Percentiles rank a stretch among this genome's conserved stretches.
Evolutionary conservation across 2,329 filamentous ascomycete species (phyloP).

Genomic region (Ilyonectria destructans): DNA sequence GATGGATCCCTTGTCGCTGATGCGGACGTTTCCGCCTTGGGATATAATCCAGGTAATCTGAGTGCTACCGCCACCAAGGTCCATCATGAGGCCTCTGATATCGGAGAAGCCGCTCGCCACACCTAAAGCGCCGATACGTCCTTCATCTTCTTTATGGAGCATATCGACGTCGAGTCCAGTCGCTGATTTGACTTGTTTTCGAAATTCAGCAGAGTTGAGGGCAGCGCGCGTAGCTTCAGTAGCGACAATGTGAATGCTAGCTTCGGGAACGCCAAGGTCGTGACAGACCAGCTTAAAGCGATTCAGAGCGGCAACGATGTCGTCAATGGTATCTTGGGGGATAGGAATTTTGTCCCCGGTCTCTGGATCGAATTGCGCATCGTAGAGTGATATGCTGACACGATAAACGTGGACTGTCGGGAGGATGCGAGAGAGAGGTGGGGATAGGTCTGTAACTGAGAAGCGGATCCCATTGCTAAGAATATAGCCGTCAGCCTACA

Average conservation of each 20-base stretch:
- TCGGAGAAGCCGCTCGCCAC: slow-evolving; percentile 35
- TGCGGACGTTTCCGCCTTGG: slow-evolving; percentile 32
- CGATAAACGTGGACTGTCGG: slow-evolving; percentile 37
- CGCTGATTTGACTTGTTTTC: slow-evolving; percentile 12
- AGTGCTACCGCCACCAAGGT: slow-evolving; percentile 36
- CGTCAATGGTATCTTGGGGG: slow-evolving; percentile 23
- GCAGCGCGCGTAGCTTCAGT: slow-evolving; percentile 36
- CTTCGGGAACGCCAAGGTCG: slow-evolving; percentile 25
- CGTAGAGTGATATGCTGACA: slow-evolving; percentile 37
- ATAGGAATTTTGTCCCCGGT: slow-evolving; percentile 31
- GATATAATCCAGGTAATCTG: slow-evolving; percentile 38
- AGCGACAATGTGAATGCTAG: slow-evolving; percentile 31
- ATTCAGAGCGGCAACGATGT: slow-evolving; percentile 32
- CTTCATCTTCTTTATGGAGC: slow-evolving; percentile 36
- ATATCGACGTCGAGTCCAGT: slow-evolving; percentile 28
- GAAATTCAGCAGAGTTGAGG: slow-evolving; percentile 34
- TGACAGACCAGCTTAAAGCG: slow-evolving; percentile 34
- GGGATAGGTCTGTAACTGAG: slow-evolving; percentile 37
- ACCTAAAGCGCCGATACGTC: slow-evolving; percentile 31
- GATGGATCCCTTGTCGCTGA: slow-evolving; percentile 34
- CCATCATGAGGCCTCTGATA: slow-evolving; percentile 36
- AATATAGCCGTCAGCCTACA: slow-evolving; percentile 3
- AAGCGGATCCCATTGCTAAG: slow-evolving; percentile 35
- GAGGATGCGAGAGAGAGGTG: slow-evolving; percentile 35
- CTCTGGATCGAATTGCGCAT: slow-evolving; percentile 36